Evolutionary conservation across 805 yeast species (phyloP), one percentile per base, ranked within the genome.

Genomic region (Kockiozyma suomiensis): DNA sequence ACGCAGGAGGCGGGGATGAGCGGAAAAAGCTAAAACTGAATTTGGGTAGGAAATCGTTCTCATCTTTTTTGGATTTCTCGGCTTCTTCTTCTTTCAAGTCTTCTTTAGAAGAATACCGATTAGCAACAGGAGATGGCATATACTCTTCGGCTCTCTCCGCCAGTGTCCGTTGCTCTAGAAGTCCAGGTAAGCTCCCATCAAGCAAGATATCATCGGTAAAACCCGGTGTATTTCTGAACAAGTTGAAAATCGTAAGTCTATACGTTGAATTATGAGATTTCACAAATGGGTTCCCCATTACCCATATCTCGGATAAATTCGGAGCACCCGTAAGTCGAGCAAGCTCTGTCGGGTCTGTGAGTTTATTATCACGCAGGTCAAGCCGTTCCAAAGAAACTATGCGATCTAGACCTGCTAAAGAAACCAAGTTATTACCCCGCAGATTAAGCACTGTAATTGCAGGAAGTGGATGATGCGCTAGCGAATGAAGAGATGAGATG

Each of bases 121-220:
- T 28, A 2, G 48, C 40, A 15, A 42, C 15, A 10, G 59, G 59
- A n/a, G 66, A 52, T 19, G 64, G 64, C 2, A 57, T 48, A 30
- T 21, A 17, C 42, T 61, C 66, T 43, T 52, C 52, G 1, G 52
- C 66, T 4, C 70, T 54, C 25, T 67, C 65, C 15, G 30, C 41
- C 30, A 69, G 50, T 8, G 50, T 54, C 12, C 70, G 56, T 42
- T 61, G 66, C 51, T 68, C 71, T 4, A 68, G 42, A 32, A 68
- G n/a, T 12, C 71, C 70, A 7, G 71, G 71, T n/a, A 41, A 32
- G 13, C 61, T 45, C 5, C 69, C 71, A 38, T 68, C 71, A 7
- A 68, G 63, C 42, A 55, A n/a, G 21, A 68, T 58, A 46, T 68
- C 70, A 4, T 61, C 58, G 25, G 56, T 40, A 38, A 45, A 68